Evolutionary conservation across 164 flowering plant genomes (phyloP), one percentile per base, ranked within the genome.

Genomic region (Magnolia sinica): DNA sequence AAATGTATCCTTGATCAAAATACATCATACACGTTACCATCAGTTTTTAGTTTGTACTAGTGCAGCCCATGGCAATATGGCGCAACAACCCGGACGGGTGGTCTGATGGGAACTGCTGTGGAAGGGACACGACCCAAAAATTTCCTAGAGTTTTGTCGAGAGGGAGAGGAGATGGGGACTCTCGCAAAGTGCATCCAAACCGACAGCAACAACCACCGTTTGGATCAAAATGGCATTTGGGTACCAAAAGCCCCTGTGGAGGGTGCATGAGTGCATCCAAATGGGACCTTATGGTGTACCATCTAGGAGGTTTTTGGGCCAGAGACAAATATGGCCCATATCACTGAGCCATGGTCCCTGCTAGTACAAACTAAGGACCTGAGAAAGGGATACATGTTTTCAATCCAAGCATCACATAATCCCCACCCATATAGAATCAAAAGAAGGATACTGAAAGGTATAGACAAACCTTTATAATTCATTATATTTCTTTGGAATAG

Each of bases 401-500:
- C 45, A 37, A 37, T 37, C 45, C 45, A 37, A 37, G 45, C 45
- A 37, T 37, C 45, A 37, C 5, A 37, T 37, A 4, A 37, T 37
- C 45, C 45, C 61, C 18, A 55, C 61, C 13, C 13, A 13, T 7
- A 55, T 11, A 55, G 61, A 10, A 55, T 16, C 13, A 10, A 55
- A 55, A 55, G 18, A 55, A 16, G 16, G 63, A 58, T 19, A 52
- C 76, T 37, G 31, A 27, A 67, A 50, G 10, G 68, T 27, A 27
- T 52, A 20, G 70, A 72, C 82, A 20, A 50, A 96, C 99, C 99
- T 89, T 86, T 84, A 82, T 85, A 84, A 72, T 82, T 87, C 18
- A 91, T 90, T 72, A 96, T 79, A 75, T 83, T 88, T 86, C 85
- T 87, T 68, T 91, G 91, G 64, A 96, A 85, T 14, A 76, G 71